phyloP scores from a whole-genome alignment of 2,329 filamentous ascomycete species.

The Cercospora brassicicola region DNA sequence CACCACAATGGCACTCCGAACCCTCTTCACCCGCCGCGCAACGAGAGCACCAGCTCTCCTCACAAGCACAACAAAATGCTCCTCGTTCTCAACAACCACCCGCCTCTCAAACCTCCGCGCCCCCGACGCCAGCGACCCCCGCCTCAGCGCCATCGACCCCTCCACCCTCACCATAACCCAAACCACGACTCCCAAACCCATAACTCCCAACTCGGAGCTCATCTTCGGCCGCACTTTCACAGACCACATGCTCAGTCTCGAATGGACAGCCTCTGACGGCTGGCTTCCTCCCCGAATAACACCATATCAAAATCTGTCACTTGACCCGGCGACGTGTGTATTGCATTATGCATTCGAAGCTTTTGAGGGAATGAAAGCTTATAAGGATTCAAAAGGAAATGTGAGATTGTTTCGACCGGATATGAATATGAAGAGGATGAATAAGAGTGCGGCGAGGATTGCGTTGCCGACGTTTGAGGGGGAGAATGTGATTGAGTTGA shows the following conservation, averaged over 20 bases:
- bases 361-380: constrained; percentile 99
- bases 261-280: constrained; percentile 84
- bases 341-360: constrained; percentile 98
- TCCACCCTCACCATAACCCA: constrained; percentile 71
- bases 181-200: constrained; percentile 71
- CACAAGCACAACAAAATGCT: neutral
- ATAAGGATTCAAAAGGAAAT: constrained; percentile 77
- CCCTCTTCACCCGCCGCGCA: constrained; percentile 18
- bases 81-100: neutral
- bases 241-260: constrained; percentile 94
- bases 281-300: constrained; percentile 82
- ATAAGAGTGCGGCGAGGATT: constrained; percentile 87
- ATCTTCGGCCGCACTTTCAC: constrained; percentile 91
- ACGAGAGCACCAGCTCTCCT: neutral
- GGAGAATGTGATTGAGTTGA: constrained; percentile 73
- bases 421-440: constrained; percentile 93
- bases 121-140: constrained; percentile 50
- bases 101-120: constrained; percentile 46
- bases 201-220: constrained; percentile 74
- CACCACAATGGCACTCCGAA: constrained; percentile 24
- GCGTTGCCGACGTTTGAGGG: constrained; percentile 84
- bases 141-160: constrained; percentile 71
- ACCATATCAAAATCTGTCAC: constrained; percentile 94
- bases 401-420: constrained; percentile 90
- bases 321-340: constrained; percentile 94